A percentile compares a stretch with the other conserved stretches of the same genome.
Evolutionary conservation across 202 grass and related monocot genomes (phyloP).

Genomic region (Schoenoplectus tabernaemontani): DNA sequence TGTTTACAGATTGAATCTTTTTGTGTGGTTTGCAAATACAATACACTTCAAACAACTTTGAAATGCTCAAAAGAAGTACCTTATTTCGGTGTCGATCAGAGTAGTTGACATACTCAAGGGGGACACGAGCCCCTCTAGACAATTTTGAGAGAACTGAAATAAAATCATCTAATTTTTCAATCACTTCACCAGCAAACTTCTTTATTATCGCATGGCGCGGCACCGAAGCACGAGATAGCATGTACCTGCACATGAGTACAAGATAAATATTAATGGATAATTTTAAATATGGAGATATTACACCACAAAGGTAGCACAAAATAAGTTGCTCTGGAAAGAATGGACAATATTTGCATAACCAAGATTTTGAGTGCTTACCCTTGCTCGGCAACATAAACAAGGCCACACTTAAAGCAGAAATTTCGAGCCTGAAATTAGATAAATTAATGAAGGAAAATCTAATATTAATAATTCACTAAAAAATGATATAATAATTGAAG

Average conservation of each 20-base stretch:
- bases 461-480: neutral
- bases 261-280: constrained; percentile 16
- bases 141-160: constrained; percentile 76
- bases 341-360: neutral
- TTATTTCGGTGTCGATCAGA: constrained; percentile 92
- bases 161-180: constrained; percentile 63
- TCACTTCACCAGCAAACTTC: constrained; percentile 84
- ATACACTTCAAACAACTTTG: neutral
- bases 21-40: neutral
- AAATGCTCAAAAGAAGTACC: constrained; percentile 28
- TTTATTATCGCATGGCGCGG: constrained; percentile 99
- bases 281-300: constrained; percentile 1
- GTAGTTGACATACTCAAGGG: constrained; percentile 91
- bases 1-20: neutral
- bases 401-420: constrained; percentile 98
- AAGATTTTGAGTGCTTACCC: constrained; percentile 43
- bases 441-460: constrained; percentile 6
- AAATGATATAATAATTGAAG: neutral
- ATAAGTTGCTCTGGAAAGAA: neutral
- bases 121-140: constrained; percentile 81
- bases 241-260: constrained; percentile 59
- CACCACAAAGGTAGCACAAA: neutral
- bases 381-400: constrained; percentile 96
- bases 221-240: constrained; percentile 88
- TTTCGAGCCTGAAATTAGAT: constrained; percentile 74